Percentiles rank a stretch among this genome's conserved stretches.
Evolutionary conservation across 192 early-diverging fungal species (phyloP).

Genomic region (Linnemannia hyalina): DNA sequence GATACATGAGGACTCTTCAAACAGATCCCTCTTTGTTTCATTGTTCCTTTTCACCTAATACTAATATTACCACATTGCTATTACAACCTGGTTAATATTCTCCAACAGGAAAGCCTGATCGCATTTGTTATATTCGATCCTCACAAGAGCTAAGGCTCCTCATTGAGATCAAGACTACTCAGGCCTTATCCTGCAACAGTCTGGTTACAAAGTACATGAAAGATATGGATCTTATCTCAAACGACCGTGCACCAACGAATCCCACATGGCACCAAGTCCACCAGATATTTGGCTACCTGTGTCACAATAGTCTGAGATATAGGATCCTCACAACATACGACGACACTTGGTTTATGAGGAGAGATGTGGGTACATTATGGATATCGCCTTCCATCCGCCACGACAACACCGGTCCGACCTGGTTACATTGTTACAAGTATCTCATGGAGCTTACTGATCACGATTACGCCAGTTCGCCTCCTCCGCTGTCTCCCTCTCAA

Average conservation of each 20-base stretch:
- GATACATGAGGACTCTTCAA: too few relatives aligned
- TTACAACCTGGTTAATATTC: too few relatives aligned
- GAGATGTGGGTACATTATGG: constrained; percentile 21
- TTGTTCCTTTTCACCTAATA: too few relatives aligned
- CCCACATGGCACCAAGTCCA: constrained; percentile 25
- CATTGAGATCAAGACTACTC: constrained; percentile 21
- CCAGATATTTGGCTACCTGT: constrained; percentile 30
- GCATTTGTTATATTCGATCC: constrained; percentile 14
- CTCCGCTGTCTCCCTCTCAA: constrained; percentile 15
- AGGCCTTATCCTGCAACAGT: constrained; percentile 18
- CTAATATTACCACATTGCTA: too few relatives aligned
- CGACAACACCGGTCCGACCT: constrained; percentile 1
- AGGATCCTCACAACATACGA: constrained; percentile 11
- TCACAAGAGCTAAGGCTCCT: constrained; percentile 13
- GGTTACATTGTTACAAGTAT: constrained; percentile 12
- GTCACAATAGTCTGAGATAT: constrained; percentile 17
- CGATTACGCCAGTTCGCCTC: constrained; percentile 1
- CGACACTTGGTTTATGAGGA: constrained; percentile 31
- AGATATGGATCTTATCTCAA: constrained; percentile 14
- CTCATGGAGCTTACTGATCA: constrained; percentile 22
- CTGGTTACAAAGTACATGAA: constrained; percentile 17
- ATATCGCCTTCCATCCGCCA: constrained; percentile 22
- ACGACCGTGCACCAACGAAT: constrained; percentile 14
- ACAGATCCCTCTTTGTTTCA: too few relatives aligned
- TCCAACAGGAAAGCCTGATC: constrained; percentile 6